These are phyloP conservation scores for Periglandula ipomoeae DNA, from an alignment of 2,329 filamentous ascomycete genomes.

Conservation along the genomic window DNA sequence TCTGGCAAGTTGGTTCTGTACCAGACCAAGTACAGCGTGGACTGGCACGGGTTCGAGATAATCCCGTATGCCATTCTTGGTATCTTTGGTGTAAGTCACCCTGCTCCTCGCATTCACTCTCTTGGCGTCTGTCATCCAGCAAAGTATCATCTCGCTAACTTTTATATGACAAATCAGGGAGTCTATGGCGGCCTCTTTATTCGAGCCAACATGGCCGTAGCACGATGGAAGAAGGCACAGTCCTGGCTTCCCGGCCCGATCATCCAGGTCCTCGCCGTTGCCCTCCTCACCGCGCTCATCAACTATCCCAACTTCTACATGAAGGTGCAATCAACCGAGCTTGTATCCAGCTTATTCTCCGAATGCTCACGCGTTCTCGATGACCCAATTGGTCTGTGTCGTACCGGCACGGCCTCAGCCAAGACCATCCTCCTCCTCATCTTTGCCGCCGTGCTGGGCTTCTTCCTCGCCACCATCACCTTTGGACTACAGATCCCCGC, in stretches of 20 bases:
- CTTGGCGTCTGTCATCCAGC: too few species aligned
- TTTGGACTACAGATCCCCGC: slow-evolving; percentile 93
- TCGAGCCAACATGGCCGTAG: slow-evolving; percentile 82
- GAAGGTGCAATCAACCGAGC: slow-evolving; percentile 82
- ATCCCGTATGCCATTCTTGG: slow-evolving; percentile 81
- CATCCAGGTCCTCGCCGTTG: slow-evolving; percentile 68
- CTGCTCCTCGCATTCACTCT: too few species aligned
- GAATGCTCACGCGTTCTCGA: slow-evolving; percentile 78
- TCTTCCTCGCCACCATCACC: slow-evolving; percentile 76
- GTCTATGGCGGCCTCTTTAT: slow-evolving; percentile 93
- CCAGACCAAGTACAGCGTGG: slow-evolving; percentile 84
- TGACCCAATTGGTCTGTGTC: slow-evolving; percentile 85
- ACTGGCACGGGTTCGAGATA: slow-evolving; percentile 92
- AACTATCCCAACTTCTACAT: slow-evolving; percentile 97
- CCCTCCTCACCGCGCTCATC: slow-evolving; percentile 74
- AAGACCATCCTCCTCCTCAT: slow-evolving; percentile 76
- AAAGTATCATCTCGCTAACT: too few species aligned
- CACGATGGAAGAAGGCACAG: slow-evolving; percentile 64
- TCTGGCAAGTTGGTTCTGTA: slow-evolving; percentile 94
- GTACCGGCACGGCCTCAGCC: slow-evolving; percentile 72
- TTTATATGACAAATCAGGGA: slow-evolving; percentile 38
- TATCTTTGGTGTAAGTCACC: slow-evolving; percentile 60
- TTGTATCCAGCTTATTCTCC: slow-evolving; percentile 85
- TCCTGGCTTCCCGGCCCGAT: slow-evolving; percentile 64
- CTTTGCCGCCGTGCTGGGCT: slow-evolving; percentile 73